These are phyloP conservation scores for Aspergillus alliaceus DNA, from an alignment of 2,329 filamentous ascomycete genomes.

Conservation along the genomic window DNA sequence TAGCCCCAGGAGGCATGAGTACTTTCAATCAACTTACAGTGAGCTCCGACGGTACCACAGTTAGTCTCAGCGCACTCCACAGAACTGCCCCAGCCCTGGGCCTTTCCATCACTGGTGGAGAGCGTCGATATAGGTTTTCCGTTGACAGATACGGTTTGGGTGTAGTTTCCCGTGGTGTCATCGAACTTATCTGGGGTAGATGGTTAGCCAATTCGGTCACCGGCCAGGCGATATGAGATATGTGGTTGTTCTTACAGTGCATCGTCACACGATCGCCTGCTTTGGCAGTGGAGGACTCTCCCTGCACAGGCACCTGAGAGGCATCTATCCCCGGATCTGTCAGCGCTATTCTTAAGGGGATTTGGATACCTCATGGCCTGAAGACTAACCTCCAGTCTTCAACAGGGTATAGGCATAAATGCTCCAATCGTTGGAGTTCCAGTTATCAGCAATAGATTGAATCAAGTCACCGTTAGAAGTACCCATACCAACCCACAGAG, in stretches of 20 bases:
- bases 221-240: not conserved
- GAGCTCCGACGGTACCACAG: constrained; percentile 43
- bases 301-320: constrained; percentile 35
- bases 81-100: constrained; percentile 46
- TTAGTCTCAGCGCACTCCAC: constrained; percentile 42
- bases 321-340: not conserved
- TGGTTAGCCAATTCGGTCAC: not conserved
- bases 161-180: constrained; percentile 42
- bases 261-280: constrained; percentile 41
- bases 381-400: constrained; percentile 17
- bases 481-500: constrained; percentile 52
- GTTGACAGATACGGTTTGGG: constrained; percentile 41
- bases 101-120: constrained; percentile 46
- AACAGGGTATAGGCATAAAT: constrained; percentile 36
- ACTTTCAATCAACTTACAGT: constrained; percentile 25
- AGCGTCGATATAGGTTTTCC: constrained; percentile 42
- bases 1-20: not conserved
- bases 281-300: constrained; percentile 17
- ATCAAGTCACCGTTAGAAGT: constrained; percentile 50
- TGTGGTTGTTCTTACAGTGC: constrained; percentile 29
- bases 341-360: not conserved
- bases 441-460: constrained; percentile 49
- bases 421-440: constrained; percentile 36
- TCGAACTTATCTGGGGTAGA: constrained; percentile 36
- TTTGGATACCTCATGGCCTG: too few relatives aligned